Base-by-base conservation (phyloP, 768 basidiomycete species). In the Termitomyces sp. region DNA sequence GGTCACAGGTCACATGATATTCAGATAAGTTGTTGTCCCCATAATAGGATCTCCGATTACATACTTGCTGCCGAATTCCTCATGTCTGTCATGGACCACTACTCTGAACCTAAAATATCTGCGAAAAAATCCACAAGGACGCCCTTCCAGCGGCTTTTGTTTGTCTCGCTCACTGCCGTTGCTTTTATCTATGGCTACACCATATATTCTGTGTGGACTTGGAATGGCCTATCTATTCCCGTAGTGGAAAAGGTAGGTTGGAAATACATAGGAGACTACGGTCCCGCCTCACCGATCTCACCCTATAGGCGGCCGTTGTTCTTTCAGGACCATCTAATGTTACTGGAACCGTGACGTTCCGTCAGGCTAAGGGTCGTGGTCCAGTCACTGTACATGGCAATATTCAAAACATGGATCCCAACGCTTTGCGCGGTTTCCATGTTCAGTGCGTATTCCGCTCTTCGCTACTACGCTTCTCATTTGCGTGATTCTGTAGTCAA, bases 341-440 rank as follows among this genome's bases (percentile, higher is more conserved):
- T 52, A 70, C 73, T 41, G 91, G 92, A 41, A 83, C 78, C 4
- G 81, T 92, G 58, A 77, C 74, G 41, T 91, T 93, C 69, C 74
- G 77, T 30, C 90, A 92, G 68, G 54, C 73, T 2, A 67, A 74
- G 18, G 68, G 70, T 59, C 67, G 66, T 55, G 79, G 77, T 2
- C 79, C 83, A 26, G 86, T 90, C 50, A 81, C 72, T 14, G 71
- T 93, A 41, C 79, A 79, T 10, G 89, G 89, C 28, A 75, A 80
- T 53, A 74, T 94, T 60, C 76, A 72, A 56, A 80, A 80, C 59
- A 77, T 93, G 46, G 79, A 82, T 60, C 74, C 84, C 5, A 76
- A 76, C 50, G 75, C 85, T 5, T 67, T 75, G 58, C 80, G 85
- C 36, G 92, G 92, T 5, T 90, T 92, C 74, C 92, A 93, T 71